Base-by-base conservation (phyloP, 257 asterid species). In the Solanum clarkiae region DNA sequence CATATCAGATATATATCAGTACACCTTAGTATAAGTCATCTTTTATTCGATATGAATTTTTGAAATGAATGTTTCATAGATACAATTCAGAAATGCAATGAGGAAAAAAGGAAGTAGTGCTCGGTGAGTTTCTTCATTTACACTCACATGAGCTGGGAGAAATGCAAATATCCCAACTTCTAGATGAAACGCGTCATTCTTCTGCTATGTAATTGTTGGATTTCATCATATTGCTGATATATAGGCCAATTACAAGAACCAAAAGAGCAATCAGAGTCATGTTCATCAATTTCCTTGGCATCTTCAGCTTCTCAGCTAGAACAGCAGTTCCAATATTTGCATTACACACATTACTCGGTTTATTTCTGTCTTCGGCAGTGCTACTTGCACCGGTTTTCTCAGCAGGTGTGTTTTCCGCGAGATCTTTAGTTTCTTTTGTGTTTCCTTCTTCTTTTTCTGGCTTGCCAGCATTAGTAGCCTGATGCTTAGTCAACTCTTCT, bases 191-290 rank as follows among this genome's bases (percentile, higher is more conserved):
- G 53, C 42, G 26, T 89, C 55, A 90, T 29, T 88, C 81, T 56
- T 86, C 81, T 45, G 70, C 5, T 75, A 22, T 8, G 20, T 47
- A 14, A 22, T 22, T 75, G 81, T 22, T 86, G 74, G 87, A 84
- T 89, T 90, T 88, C 15, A 88, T 72, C 86, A 88, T 49, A 16
- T 87, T 90, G 54, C 63, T 80, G 51, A 91, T 32, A 29, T 88
- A 90, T 47, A 90, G 49, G n/a, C 93, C 97, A 68, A 93, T 66
- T 26, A 84, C 90, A 83, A 92, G 81, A 49, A 89, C 94, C 74
- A 90, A 44, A 13, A 93, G 69, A 84, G 85, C 69, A 29, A 81
- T 82, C 86, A 92, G 59, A 85, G 60, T 87, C 71, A 84, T 88
- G 18, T 79, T 71, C 86, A 89, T 62, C 81, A 79, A 85, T 84